A percentile compares a stretch with the other conserved stretches of the same genome.
Evolutionary conservation across 257 asterid genomes (phyloP).

Genomic region (Solanum chilense): DNA sequence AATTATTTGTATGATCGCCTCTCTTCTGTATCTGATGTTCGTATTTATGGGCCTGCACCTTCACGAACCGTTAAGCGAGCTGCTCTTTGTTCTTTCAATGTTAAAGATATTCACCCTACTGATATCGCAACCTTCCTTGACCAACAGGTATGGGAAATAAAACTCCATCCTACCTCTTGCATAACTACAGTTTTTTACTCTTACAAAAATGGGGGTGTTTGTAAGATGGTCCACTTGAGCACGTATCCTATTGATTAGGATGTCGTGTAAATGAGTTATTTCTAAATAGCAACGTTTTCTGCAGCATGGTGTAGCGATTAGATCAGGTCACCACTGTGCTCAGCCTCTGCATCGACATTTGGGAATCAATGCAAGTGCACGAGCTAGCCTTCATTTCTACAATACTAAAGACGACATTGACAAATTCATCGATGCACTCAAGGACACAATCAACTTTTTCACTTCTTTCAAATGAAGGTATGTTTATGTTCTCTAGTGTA

Average conservation of each 20-base stretch:
- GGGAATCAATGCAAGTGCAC: constrained; percentile 78
- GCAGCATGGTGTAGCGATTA: constrained; percentile 82
- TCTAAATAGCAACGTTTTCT: background rate
- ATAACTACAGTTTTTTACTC: background rate
- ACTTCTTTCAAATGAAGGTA: constrained; percentile 36
- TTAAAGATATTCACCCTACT: constrained; percentile 71
- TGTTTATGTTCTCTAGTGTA: background rate
- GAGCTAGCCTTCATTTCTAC: constrained; percentile 90
- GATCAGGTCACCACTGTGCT: constrained; percentile 98
- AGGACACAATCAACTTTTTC: constrained; percentile 58
- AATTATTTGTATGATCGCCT: constrained; percentile 52
- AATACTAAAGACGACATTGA: constrained; percentile 91
- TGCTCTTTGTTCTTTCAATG: constrained; percentile 87
- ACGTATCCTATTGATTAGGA: background rate
- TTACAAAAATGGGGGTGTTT: background rate
- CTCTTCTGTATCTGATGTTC: constrained; percentile 42
- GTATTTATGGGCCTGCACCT: constrained; percentile 79
- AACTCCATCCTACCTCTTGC: no score
- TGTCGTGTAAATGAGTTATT: background rate
- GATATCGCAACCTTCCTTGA: constrained; percentile 84
- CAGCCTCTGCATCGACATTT: constrained; percentile 80
- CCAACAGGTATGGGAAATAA: constrained; percentile 44
- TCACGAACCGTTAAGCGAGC: constrained; percentile 55
- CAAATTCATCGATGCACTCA: constrained; percentile 51
- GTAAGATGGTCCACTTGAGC: background rate